Conservation (phyloP, 2,329 filamentous ascomycete species). For the Neonectria ditissima region DNA sequence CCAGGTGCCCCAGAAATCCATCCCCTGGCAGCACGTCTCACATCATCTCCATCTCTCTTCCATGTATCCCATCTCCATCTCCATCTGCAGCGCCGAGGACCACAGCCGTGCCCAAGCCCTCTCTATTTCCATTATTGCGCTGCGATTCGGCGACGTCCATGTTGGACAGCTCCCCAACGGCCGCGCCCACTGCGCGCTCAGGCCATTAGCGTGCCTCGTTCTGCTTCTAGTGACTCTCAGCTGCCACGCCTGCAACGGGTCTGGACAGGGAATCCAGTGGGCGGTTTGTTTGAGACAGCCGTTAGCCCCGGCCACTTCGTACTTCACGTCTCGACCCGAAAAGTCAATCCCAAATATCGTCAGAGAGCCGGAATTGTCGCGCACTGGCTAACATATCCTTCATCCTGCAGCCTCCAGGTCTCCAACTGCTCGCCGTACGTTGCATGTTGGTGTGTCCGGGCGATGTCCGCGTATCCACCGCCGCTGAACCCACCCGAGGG, state of each 20-base stretch:
- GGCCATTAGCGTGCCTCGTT: slow-evolving; percentile 19
- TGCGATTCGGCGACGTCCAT: slow-evolving; percentile 1
- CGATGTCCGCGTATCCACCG: slow-evolving; percentile 34
- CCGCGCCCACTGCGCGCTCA: slow-evolving; percentile 6
- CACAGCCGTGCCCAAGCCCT: slow-evolving; percentile 10
- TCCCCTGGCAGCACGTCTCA: background rate
- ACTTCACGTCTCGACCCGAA: slow-evolving; percentile 1
- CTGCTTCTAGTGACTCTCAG: slow-evolving; percentile 20
- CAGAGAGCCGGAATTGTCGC: slow-evolving; percentile 28
- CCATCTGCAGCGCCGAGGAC: slow-evolving; percentile 1
- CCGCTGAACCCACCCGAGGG: slow-evolving; percentile 25
- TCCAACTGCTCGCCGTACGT: slow-evolving; percentile 14
- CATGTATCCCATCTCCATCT: slow-evolving; percentile 3
- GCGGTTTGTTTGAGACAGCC: slow-evolving; percentile 32
- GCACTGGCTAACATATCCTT: background rate
- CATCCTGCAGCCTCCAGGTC: slow-evolving; percentile 15
- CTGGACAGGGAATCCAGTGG: slow-evolving; percentile 36
- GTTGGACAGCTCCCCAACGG: slow-evolving; percentile 4
- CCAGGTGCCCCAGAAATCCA: background rate
- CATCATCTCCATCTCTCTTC: slow-evolving; percentile 1
- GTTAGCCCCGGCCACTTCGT: slow-evolving; percentile 29
- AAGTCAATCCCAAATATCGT: slow-evolving; percentile 4
- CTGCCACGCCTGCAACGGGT: slow-evolving; percentile 28
- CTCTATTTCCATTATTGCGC: slow-evolving; percentile 19
- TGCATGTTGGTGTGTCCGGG: slow-evolving; percentile 29